Evolutionary conservation across 2,329 filamentous ascomycete genomes (phyloP).

Genomic region (Cordyceps sp.): DNA sequence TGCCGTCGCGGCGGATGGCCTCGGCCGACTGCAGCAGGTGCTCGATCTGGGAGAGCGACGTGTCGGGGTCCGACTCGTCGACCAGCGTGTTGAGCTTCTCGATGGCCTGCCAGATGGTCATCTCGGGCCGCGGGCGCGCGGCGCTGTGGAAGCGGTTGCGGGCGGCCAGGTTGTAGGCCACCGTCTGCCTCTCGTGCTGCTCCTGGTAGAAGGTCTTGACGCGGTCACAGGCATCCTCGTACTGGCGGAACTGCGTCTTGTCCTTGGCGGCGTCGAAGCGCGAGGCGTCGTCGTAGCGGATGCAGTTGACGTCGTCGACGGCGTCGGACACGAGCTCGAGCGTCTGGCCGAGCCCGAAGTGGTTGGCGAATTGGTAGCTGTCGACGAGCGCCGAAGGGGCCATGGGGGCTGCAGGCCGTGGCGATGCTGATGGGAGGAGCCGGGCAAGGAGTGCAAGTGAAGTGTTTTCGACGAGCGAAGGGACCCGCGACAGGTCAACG

Average conservation of each 20-base stretch:
- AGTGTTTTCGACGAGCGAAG: too few species aligned
- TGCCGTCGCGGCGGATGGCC: slow-evolving; percentile 72
- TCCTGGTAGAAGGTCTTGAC: slow-evolving; percentile 78
- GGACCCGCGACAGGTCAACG: too few species aligned
- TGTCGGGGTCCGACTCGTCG: slow-evolving; percentile 85
- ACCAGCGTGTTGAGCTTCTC: slow-evolving; percentile 84
- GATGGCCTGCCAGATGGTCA: slow-evolving; percentile 84
- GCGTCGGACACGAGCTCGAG: slow-evolving; percentile 33
- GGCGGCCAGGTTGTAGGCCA: slow-evolving; percentile 70
- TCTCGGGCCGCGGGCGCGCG: slow-evolving; percentile 44
- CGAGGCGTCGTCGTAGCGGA: slow-evolving; percentile 35
- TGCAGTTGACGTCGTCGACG: slow-evolving; percentile 34
- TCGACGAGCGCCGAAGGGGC: slow-evolving; percentile 10
- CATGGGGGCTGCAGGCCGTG: slow-evolving; percentile 6
- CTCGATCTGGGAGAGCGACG: slow-evolving; percentile 72
- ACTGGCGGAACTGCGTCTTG: slow-evolving; percentile 68
- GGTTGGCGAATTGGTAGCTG: slow-evolving; percentile 5
- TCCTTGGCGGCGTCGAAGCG: slow-evolving; percentile 61
- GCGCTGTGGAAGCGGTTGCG: slow-evolving; percentile 42
- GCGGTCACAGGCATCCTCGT: slow-evolving; percentile 65
- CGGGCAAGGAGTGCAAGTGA: not conserved
- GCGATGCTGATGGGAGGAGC: not conserved
- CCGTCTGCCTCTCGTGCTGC: slow-evolving; percentile 55
- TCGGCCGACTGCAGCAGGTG: slow-evolving; percentile 80
- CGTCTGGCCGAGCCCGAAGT: slow-evolving; percentile 7